phyloP scores from a whole-genome alignment of 2,329 filamentous ascomycete species.

The Hymenoscyphus albidus region DNA sequence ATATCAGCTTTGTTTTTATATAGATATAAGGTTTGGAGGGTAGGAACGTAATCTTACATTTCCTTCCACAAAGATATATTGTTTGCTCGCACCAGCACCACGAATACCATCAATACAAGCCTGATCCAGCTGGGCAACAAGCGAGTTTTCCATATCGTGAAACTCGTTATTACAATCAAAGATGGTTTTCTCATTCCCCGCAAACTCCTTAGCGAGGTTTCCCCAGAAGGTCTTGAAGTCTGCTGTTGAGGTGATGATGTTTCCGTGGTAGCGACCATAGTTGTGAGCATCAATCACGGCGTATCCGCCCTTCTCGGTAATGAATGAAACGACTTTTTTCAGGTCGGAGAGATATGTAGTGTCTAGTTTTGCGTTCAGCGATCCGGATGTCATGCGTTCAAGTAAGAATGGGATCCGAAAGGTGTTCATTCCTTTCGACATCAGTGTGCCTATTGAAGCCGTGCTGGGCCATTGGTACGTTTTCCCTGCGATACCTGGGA shows the following conservation, averaged over 20 bases:
- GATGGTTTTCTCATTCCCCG: constrained; percentile 36
- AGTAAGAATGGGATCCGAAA: background rate
- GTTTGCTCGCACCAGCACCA: constrained; percentile 41
- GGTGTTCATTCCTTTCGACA: constrained; percentile 1
- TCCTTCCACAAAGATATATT: constrained; percentile 60
- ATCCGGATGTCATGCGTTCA: constrained; percentile 51
- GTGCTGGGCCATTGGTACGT: constrained; percentile 55
- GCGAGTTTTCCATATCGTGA: constrained; percentile 37
- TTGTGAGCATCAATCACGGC: constrained; percentile 49
- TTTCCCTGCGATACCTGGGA: constrained; percentile 49
- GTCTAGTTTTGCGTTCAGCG: constrained; percentile 44
- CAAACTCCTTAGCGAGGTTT: constrained; percentile 38
- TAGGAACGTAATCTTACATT: constrained; percentile 16
- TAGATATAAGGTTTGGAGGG: background rate
- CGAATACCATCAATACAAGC: constrained; percentile 43
- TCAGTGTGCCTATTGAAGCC: background rate
- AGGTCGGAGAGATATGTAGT: background rate
- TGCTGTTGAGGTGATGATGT: constrained; percentile 36
- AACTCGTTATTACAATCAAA: constrained; percentile 46
- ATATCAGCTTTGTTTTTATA: background rate
- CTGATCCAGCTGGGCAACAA: constrained; percentile 38
- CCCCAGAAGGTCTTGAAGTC: constrained; percentile 42
- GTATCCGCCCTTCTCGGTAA: constrained; percentile 37
- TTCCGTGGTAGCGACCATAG: constrained; percentile 45
- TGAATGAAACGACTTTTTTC: background rate